Evolutionary conservation across 306 rosid genomes (phyloP), one percentile per base, ranked within the genome.

Genomic region (Potentilla sterilis): DNA sequence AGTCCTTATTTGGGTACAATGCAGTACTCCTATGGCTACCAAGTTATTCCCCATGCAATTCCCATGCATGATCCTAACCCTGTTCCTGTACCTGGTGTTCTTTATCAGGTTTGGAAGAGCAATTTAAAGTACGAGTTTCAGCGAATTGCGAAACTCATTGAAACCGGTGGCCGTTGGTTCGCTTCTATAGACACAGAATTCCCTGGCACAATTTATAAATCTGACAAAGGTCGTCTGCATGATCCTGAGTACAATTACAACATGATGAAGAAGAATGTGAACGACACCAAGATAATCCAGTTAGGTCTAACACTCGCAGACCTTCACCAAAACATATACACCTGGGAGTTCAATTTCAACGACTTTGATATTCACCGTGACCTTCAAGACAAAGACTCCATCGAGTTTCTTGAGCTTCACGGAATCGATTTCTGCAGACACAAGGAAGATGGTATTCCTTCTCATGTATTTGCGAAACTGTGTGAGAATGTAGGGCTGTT

Each of bases 101-200:
- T 62, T 2, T 34, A 62, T 62, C 42, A 21, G n/a, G 69, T 64
- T 64, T 35, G 69, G 69, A 35, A 7, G 11, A 62, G n/a, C 11
- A 14, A 62, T 62, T 34, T 62, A 62, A 8, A 6, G 19, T 1
- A 16, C 2, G 40, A 6, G 42, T 62, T 32, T 34, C 2, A 15
- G 8, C n/a, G 2, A 1, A 32, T 62, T 34, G 0, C 4, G n/a
- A 6, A 62, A 0, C 41, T 32, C 4, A 62, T 62, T 13, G 32
- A 38, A 19, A 40, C 6, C 15, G 68, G 68, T 18, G 69, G 69
- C 24, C 2, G 42, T 21, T 64, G 10, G 69, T 37, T 24, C 54
- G 73, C 21, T 41, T 48, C 77, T 6, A 18, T 81, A 4, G 81
- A 76, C 61, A 81, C 70, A 0, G 81, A 77, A 24, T 76, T 66